Conservation (phyloP, 2,329 filamentous ascomycete genomes). For the Alternaria conjuncta region DNA sequence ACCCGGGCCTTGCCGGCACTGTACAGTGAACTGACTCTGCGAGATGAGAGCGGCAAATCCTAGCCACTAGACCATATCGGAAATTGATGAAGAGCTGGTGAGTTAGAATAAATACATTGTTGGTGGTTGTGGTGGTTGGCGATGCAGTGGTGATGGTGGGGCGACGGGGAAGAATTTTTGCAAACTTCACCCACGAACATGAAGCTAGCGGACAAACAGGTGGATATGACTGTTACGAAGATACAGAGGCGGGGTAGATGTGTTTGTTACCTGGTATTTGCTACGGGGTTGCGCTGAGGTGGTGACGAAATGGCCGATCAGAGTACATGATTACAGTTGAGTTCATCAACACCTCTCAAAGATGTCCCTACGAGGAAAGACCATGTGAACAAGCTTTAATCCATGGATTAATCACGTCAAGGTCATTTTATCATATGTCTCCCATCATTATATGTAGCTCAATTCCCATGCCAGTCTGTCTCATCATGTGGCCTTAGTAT, state of each 20-base stretch:
- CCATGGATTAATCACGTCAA: too few species aligned
- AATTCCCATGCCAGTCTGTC: background rate
- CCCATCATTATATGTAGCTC: background rate
- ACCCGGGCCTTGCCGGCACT: constrained; percentile 24
- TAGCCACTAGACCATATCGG: constrained; percentile 25
- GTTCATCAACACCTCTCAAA: too few species aligned
- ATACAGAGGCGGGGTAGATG: background rate
- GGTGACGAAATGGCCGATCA: background rate
- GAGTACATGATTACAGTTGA: background rate
- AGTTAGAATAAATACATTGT: background rate
- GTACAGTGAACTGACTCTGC: constrained; percentile 11
- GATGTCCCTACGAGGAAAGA: too few species aligned
- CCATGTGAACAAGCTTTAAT: too few species aligned
- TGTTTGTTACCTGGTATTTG: background rate
- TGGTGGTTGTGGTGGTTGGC: background rate
- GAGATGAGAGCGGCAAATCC: constrained; percentile 23
- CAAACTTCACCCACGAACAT: too few species aligned
- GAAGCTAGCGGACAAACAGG: background rate
- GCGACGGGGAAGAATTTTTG: too few species aligned
- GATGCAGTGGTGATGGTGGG: too few species aligned
- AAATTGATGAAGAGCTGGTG: background rate
- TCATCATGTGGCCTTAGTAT: background rate
- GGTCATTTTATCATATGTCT: background rate
- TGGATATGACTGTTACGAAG: background rate
- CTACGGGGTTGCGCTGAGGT: background rate